Percentiles rank a stretch among this genome's conserved stretches.
Evolutionary conservation across 2,329 filamentous ascomycete species (phyloP).

Genomic region (Aspergillus fructus): DNA sequence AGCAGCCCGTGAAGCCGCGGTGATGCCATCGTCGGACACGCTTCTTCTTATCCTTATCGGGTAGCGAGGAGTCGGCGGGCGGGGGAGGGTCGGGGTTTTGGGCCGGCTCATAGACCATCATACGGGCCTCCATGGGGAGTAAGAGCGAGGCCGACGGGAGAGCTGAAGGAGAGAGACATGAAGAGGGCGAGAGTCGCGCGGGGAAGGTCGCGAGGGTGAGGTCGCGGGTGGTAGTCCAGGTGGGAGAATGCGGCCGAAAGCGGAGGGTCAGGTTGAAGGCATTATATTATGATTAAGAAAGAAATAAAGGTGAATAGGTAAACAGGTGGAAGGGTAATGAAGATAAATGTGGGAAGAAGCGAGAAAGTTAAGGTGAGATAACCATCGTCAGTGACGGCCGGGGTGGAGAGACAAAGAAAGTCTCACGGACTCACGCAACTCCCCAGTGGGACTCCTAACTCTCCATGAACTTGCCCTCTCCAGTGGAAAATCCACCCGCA

Average conservation of each 20-base stretch:
- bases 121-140: conserved; percentile 30
- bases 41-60: conserved; percentile 29
- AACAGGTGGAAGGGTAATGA: too few species aligned
- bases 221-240: background rate
- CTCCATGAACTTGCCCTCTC: too few species aligned
- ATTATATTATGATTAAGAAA: background rate
- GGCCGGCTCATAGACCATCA: conserved; percentile 20
- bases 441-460: too few species aligned
- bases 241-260: background rate
- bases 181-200: conserved; percentile 11
- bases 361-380: too few species aligned
- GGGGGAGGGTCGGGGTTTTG: conserved; percentile 17
- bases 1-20: conserved; percentile 43
- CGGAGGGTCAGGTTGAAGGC: background rate
- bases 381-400: too few species aligned
- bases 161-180: conserved; percentile 25
- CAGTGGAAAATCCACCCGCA: too few species aligned
- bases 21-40: conserved; percentile 42
- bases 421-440: too few species aligned
- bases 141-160: conserved; percentile 11
- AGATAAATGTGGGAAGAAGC: background rate
- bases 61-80: conserved; percentile 12
- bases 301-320: background rate
- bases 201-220: background rate
- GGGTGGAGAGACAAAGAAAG: too few species aligned